Base-by-base conservation (phyloP, 768 basidiomycete genomes). In the Suillus placidus region DNA sequence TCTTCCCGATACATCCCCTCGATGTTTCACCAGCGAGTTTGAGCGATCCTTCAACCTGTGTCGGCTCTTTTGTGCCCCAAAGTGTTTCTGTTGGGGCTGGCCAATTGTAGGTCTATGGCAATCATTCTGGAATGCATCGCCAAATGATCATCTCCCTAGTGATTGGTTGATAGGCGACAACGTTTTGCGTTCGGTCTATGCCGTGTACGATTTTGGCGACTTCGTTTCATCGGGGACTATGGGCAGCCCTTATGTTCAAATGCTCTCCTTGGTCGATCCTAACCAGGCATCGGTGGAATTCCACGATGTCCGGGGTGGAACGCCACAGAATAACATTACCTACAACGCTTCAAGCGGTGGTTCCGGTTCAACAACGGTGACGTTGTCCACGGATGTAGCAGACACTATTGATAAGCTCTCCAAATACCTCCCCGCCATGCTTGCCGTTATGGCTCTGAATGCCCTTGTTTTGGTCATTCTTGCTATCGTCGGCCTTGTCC, bases 121-220 rank as follows among this genome's bases (percentile, higher is more conserved):
- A 56, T 35, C 16, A 52, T 54, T 30, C 42, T 42, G 18, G 16
- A 42, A 42, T 12, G 6, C 6, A 20, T 23, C 6, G 3, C 30
- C 18, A 60, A 60, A 65, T 71, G 47, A 71, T 52, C 34, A 20
- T 58, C 61, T 47, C 63, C 66, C 13, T 66, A 93, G 92, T 72
- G 93, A 95, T 74, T 90, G 91, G 88, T 81, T 95, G 54, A 73
- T 94, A 62, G 93, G 93, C 26, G 93, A 91, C 76, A 94, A 92
- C 71, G 84, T 93, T 73, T 83, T 95, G 66, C 92, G 93, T 65
- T 91, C 91, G 18, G 79, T 94, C 45, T 94, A 94, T 76, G 85
- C 91, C 9, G 78, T 95, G 64, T 95, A 93, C 74, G 90, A 94
- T 76, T 95, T 90, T 72, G 93, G 93, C 30, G 91, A 94, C 77